Base-by-base conservation (phyloP, 2,329 filamentous ascomycete species). In the Alternaria atra region DNA sequence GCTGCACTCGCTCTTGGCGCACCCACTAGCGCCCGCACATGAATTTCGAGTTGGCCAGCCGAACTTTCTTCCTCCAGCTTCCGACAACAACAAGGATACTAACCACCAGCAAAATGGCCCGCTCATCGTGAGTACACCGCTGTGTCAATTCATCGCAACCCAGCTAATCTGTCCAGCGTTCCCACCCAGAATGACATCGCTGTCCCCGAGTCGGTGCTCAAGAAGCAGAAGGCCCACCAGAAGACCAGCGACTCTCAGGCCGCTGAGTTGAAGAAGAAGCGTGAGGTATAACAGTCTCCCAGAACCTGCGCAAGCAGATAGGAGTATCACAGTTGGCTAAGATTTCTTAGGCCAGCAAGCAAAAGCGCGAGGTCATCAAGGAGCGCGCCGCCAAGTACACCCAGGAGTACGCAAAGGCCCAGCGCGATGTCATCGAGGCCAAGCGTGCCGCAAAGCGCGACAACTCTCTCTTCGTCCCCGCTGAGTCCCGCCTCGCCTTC, bases 181-280 rank as follows among this genome's bases (percentile, higher is more conserved):
- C 93, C 95, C 77, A 95, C 94, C 84, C 85, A 94, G 84, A 92
- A 98, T 84, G 91, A 98, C 84, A 90, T 99, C 83, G 88, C 97
- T 83, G 93, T 98, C 82, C 95, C 95, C 78, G 95, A 99, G 92
- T 97, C 95, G 79, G 91, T 98, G 80, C 91, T 99, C 84, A 99
- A 99, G 92, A 99, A 99, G 93, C 92, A 95, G 88, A 99, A 99
- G 94, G 92, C 89, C 84, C 93, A 97, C 87, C 94, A 98, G 90
- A 97, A 98, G 91, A 92, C 93, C 83, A 91, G 92, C 84, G 93
- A 95, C 82, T 91, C 93, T 85, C 91, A 90, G 82, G 84, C 87
- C 74, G 89, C 91, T 71, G 91, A 92, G 78, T 81, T 89, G 74
- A 88, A 94, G 85, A 91, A 97, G 89, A 91, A 90, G 84, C 96